These are phyloP conservation scores for Lactifluus subvellereus DNA, from an alignment of 768 basidiomycete species.

Conservation along the genomic window DNA sequence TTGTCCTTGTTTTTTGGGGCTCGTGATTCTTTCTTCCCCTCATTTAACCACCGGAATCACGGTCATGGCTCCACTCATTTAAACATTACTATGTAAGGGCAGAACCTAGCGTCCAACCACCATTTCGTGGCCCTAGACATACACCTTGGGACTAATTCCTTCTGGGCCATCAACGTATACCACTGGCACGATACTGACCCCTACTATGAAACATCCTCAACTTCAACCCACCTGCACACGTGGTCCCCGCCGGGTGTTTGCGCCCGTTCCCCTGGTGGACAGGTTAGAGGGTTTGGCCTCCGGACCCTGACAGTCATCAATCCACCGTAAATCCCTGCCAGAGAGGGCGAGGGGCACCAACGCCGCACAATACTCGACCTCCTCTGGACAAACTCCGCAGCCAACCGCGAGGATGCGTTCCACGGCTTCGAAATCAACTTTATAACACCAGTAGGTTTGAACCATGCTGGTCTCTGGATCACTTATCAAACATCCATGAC, in stretches of 20 bases:
- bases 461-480: too few species aligned
- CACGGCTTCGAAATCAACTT: neutral
- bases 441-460: too few species aligned
- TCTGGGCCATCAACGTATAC: neutral
- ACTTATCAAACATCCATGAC: too few species aligned
- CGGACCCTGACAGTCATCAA: neutral
- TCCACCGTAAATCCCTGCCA: neutral
- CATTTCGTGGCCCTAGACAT: neutral
- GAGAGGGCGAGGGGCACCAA: neutral
- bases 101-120: neutral
- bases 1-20: too few species aligned
- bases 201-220: neutral
- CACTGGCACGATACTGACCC: neutral
- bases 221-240: neutral
- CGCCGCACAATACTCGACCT: neutral
- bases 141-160: too few species aligned
- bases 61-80: neutral
- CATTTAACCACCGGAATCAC: too few species aligned
- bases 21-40: too few species aligned
- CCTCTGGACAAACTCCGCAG: neutral
- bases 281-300: neutral
- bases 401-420: neutral
- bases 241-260: neutral
- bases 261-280: neutral
- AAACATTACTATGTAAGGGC: neutral